Evolutionary conservation across 345 rosid genomes (phyloP).

Genomic region (Passiflora organensis): DNA sequence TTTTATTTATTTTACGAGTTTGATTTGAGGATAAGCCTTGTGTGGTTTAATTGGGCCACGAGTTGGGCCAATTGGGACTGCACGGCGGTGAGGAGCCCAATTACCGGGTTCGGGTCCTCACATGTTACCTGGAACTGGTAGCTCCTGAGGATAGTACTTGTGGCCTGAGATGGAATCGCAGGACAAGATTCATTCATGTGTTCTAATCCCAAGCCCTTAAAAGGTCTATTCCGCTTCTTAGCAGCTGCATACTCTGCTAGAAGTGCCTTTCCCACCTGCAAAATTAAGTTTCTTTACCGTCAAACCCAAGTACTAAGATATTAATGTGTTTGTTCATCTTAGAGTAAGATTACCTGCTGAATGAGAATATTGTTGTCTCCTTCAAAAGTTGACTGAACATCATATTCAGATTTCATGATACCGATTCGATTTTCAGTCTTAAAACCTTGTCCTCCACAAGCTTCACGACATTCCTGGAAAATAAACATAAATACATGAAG

Average conservation of each 20-base stretch:
- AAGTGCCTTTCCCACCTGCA: constrained; percentile 88
- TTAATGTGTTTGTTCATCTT: neutral
- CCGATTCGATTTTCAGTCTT: constrained; percentile 89
- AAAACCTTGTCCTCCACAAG: constrained; percentile 92
- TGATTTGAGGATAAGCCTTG: too few relatives aligned
- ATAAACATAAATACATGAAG: neutral
- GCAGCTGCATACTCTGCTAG: constrained; percentile 58
- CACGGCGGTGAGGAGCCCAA: too few relatives aligned
- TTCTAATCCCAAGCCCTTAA: constrained; percentile 70
- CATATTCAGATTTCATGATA: constrained; percentile 73
- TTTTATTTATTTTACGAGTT: too few relatives aligned
- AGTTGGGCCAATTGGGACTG: too few relatives aligned
- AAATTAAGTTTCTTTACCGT: neutral
- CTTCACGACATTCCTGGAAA: too few relatives aligned
- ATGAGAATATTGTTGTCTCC: constrained; percentile 79
- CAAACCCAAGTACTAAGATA: neutral
- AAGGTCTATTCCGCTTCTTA: constrained; percentile 59
- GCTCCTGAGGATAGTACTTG: too few relatives aligned
- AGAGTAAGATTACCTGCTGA: constrained; percentile 79
- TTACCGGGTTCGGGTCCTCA: too few relatives aligned
- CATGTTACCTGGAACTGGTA: too few relatives aligned
- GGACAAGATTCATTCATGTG: constrained; percentile 74
- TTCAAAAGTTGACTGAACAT: too few relatives aligned
- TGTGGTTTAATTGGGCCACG: too few relatives aligned
- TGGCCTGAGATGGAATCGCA: constrained; percentile 53